Conservation (phyloP, 1,284 basidiomycete genomes). For the Fomitopsis schrenkii region DNA sequence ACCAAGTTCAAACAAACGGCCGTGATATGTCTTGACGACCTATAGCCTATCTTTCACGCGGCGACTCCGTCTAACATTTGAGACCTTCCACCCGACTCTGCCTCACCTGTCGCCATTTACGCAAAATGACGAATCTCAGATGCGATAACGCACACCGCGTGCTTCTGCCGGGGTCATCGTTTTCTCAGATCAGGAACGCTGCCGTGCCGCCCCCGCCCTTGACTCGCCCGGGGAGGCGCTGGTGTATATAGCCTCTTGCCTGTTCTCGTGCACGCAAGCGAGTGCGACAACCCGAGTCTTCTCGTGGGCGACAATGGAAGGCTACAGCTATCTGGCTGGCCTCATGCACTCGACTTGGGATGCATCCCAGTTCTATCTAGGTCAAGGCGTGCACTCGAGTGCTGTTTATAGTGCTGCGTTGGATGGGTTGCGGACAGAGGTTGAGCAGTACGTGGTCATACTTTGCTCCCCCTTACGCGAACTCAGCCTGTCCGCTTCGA, state of each 20-base stretch:
- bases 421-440: background rate
- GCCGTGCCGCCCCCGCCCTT: background rate
- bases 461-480: background rate
- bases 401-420: background rate
- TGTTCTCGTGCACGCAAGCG: background rate
- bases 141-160: background rate
- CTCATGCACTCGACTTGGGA: background rate
- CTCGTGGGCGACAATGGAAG: constrained; percentile 1
- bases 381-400: background rate
- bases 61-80: too few species aligned
- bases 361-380: constrained; percentile 4
- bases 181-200: background rate
- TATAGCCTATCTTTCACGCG: too few species aligned
- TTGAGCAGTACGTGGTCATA: background rate
- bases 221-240: background rate
- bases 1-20: too few species aligned
- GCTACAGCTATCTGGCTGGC: background rate
- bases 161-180: background rate
- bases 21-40: too few species aligned
- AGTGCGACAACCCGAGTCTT: background rate
- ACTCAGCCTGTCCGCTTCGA: background rate
- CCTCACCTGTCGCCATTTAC: background rate
- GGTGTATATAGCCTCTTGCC: background rate
- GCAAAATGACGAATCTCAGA: background rate
- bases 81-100: too few species aligned